A percentile compares a stretch with the other conserved stretches of the same genome.
phyloP scores from a whole-genome alignment of 306 rosid species.

The Trichosanthes truncata region DNA sequence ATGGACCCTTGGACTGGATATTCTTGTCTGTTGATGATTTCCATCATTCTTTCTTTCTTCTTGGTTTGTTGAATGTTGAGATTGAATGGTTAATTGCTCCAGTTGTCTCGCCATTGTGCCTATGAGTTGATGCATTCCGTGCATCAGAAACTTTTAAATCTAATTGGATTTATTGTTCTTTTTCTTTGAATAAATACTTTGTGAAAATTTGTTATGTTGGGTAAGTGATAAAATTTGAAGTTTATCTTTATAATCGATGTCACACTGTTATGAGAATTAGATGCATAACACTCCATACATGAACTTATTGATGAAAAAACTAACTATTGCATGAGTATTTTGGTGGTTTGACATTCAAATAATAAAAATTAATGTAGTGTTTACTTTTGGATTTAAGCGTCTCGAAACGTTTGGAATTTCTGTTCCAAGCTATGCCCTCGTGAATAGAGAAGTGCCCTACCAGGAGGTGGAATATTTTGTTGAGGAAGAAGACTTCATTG shows the following conservation, averaged over 20 bases:
- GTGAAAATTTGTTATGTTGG: neutral
- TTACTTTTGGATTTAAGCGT: conserved; percentile 41
- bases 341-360: conserved; percentile 4
- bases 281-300: neutral
- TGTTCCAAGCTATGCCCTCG: conserved; percentile 94
- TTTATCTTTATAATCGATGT: neutral
- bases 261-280: neutral
- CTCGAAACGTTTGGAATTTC: conserved; percentile 79
- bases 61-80: too few species aligned
- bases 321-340: neutral
- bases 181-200: neutral
- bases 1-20: too few species aligned
- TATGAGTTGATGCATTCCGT: too few species aligned
- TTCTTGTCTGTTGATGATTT: too few species aligned
- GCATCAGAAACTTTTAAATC: neutral
- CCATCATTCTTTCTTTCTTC: too few species aligned
- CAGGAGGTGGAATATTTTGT: conserved; percentile 74
- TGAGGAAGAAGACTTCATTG: conserved; percentile 97
- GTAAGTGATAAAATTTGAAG: neutral
- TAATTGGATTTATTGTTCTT: neutral
- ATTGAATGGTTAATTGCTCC: too few species aligned
- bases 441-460: conserved; percentile 66
- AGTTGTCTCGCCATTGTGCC: too few species aligned
- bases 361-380: conserved; percentile 12
- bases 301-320: neutral